These are phyloP conservation scores for Tricharina praecox DNA, from an alignment of 495 filamentous ascomycete genomes.

Conservation along the genomic window DNA sequence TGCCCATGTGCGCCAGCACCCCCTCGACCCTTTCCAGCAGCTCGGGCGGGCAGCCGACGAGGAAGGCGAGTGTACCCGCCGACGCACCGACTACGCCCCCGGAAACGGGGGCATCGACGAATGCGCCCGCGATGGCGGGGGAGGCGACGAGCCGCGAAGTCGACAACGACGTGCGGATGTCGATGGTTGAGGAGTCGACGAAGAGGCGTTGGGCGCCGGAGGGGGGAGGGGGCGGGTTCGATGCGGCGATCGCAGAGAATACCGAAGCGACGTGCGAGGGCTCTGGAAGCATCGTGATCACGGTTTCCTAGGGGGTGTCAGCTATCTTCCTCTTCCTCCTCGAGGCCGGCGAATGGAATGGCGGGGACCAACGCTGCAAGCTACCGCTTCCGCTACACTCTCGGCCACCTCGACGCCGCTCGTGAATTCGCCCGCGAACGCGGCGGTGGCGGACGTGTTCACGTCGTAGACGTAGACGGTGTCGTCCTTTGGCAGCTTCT, in stretches of 20 bases:
- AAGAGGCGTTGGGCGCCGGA: constrained; percentile 42
- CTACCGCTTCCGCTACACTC: constrained; percentile 44
- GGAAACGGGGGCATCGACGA: constrained; percentile 70
- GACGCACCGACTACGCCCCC: constrained; percentile 71
- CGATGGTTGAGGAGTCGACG: constrained; percentile 76
- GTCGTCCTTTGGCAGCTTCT: constrained; percentile 54
- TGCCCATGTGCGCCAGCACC: constrained; percentile 63
- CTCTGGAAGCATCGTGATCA: constrained; percentile 67
- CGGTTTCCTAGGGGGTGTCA: constrained; percentile 40
- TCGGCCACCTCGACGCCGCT: constrained; percentile 40
- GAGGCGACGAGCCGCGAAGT: constrained; percentile 47
- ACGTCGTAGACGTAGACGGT: constrained; percentile 57
- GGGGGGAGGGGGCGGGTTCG: constrained; percentile 29
- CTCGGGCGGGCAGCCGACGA: constrained; percentile 54
- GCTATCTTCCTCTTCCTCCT: neutral
- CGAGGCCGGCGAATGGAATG: neutral
- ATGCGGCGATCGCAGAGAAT: constrained; percentile 41
- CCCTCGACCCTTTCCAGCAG: constrained; percentile 44
- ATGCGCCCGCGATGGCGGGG: constrained; percentile 36
- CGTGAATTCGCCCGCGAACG: constrained; percentile 43
- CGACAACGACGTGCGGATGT: constrained; percentile 55
- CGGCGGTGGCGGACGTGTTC: constrained; percentile 42
- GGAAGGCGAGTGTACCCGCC: constrained; percentile 63
- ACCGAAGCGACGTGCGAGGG: constrained; percentile 61
- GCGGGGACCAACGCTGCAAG: constrained; percentile 49